Evolutionary conservation across 1,139 yeast species (phyloP).

Genomic region (Zhuliangozyma blackwelliae): DNA sequence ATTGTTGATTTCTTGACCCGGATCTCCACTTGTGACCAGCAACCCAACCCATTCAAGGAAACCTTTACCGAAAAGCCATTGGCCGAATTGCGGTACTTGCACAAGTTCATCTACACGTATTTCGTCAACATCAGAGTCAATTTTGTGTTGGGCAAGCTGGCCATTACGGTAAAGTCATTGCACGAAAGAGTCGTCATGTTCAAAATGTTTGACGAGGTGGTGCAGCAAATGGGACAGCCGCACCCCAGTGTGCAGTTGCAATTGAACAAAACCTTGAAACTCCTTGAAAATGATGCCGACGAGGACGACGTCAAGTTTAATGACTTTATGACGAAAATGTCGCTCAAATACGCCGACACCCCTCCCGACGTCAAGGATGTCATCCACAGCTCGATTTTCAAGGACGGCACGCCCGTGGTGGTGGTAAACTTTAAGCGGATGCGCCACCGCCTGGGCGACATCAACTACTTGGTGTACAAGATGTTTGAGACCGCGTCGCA

Average conservation of each 20-base stretch:
- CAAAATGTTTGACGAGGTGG: constrained; percentile 24
- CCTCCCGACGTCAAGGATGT: constrained; percentile 39
- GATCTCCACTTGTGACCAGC: constrained; percentile 13
- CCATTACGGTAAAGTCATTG: constrained; percentile 17
- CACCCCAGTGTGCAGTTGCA: constrained; percentile 46
- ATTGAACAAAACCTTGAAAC: constrained; percentile 48
- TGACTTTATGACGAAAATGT: constrained; percentile 72
- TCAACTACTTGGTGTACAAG: constrained; percentile 56
- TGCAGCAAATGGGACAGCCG: constrained; percentile 36
- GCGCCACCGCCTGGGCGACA: constrained; percentile 41
- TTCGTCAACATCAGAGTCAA: constrained; percentile 50
- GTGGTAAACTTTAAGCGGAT: constrained; percentile 50
- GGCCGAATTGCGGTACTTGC: constrained; percentile 56
- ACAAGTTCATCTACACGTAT: constrained; percentile 60
- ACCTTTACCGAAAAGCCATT: constrained; percentile 23
- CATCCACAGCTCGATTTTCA: constrained; percentile 60
- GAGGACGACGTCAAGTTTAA: constrained; percentile 44
- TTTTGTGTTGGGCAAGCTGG: constrained; percentile 23
- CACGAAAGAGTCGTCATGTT: constrained; percentile 25
- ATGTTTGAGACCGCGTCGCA: constrained; percentile 66
- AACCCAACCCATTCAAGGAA: constrained; percentile 26
- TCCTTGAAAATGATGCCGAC: constrained; percentile 38
- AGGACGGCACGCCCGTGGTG: constrained; percentile 71
- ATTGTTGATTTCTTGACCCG: constrained; percentile 44
- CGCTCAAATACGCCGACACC: constrained; percentile 49